Base-by-base conservation (phyloP, 345 rosid genomes). In the Stellera chamaejasme region DNA sequence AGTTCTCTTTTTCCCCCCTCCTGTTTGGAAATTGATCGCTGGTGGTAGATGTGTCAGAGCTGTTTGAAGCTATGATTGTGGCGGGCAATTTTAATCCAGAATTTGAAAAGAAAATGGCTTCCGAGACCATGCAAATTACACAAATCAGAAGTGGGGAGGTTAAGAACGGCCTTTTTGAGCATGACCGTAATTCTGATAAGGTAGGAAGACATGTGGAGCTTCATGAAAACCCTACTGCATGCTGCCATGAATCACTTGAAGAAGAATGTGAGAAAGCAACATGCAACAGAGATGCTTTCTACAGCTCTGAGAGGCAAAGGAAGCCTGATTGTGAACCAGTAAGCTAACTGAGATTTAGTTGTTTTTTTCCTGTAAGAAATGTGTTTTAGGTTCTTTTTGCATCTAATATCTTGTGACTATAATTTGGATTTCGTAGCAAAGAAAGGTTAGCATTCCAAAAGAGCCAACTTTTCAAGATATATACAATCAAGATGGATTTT, bases 381-480 rank as follows among this genome's bases (percentile, higher is more conserved):
- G 15, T 15, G 6, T 25, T 66, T 69, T 27, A 53, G 39, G 42
- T 59, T 48, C 43, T 55, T 25, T 13, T 43, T n/a, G 45, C 27
- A 50, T 63, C 15, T 57, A 14, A 55, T 27, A 39, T 11, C 26
- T 65, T 27, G 15, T 6, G 46, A 58, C 43, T 46, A 28, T n/a
- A 27, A 15, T 45, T 36, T 53, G 26, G 14, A 54, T 49, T 56
- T 9, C 52, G 28, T 60, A 19, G 61, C 80, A 83, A 83, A 80
- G 73, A 48, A 72, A 71, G 68, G 74, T 66, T 49, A 77, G 75
- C 61, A 56, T 64, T 49, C 79, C 68, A 14, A 77, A 73, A 69
- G 92, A 89, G 50, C 71, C 82, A 80, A 88, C 90, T 48, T 73
- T 84, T 55, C 77, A 82, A 66, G 97, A 89, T 63, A 72, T 89